Percentiles rank a stretch among this genome's conserved stretches.
phyloP scores from a whole-genome alignment of 345 rosid species.

The Rhodamnia argentea region DNA sequence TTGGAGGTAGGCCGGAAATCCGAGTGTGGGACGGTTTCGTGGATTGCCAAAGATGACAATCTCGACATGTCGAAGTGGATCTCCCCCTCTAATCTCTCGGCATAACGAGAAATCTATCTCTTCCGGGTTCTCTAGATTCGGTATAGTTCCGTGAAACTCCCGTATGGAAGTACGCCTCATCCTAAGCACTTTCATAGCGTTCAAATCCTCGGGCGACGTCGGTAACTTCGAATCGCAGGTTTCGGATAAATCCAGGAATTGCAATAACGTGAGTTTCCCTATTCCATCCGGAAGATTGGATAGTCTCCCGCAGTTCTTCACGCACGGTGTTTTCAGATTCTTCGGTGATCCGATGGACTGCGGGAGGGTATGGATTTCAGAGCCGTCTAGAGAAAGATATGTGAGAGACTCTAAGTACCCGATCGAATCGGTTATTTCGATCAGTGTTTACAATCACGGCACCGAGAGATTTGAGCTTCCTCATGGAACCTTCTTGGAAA shows the following conservation, averaged over 20 bases:
- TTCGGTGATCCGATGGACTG: background rate
- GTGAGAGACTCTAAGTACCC: background rate
- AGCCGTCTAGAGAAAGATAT: background rate
- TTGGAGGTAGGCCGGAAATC: background rate
- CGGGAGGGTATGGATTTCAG: background rate
- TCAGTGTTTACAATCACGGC: rapidly evolving
- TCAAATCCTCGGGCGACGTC: background rate
- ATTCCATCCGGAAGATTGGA: background rate
- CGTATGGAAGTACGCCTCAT: background rate
- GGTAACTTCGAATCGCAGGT: background rate
- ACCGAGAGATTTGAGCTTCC: background rate
- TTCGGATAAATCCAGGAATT: background rate
- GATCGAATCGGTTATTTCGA: rapidly evolving
- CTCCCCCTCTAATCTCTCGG: background rate
- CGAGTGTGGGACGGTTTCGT: background rate
- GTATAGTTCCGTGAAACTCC: background rate
- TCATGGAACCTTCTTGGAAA: background rate
- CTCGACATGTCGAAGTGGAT: background rate
- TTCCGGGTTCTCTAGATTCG: background rate
- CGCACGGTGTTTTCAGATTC: too few species aligned
- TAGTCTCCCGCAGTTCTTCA: too few species aligned
- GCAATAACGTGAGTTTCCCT: background rate
- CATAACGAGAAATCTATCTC: background rate
- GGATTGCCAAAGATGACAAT: background rate
- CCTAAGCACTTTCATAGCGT: background rate